Percentiles rank a stretch among this genome's conserved stretches.
Conservation (phyloP, 2,329 filamentous ascomycete genomes). For the Xylaria arbuscula region DNA sequence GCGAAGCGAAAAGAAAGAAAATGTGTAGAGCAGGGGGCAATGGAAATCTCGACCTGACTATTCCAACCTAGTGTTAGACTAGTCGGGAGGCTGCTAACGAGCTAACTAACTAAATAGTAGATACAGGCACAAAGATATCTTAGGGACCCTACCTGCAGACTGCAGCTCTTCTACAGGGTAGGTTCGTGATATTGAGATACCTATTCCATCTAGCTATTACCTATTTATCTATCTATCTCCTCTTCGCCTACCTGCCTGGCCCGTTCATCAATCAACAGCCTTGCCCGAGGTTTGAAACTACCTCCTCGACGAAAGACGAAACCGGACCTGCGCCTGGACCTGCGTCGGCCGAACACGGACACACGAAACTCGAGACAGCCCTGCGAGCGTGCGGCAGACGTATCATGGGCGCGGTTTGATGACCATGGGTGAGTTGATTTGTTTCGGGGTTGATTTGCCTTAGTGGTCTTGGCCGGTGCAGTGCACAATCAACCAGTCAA, state of each 20-base stretch:
- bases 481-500: background rate
- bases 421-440: conserved; percentile 49
- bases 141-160: conserved; percentile 10
- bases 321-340: background rate
- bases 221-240: background rate
- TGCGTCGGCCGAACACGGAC: background rate
- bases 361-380: conserved; percentile 16
- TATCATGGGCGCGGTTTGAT: conserved; percentile 48
- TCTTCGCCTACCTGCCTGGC: background rate
- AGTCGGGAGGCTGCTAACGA: background rate
- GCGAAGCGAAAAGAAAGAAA: conserved; percentile 10
- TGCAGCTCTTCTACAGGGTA: conserved; percentile 6
- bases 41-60: conserved; percentile 26
- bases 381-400: conserved; percentile 17
- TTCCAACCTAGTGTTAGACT: conserved; percentile 15
- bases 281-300: conserved; percentile 1
- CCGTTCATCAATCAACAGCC: conserved; percentile 9
- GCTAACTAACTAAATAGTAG: background rate
- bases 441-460: conserved; percentile 16
- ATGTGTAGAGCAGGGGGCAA: conserved; percentile 9
- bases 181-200: conserved; percentile 18
- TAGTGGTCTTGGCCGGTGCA: background rate
- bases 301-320: background rate
- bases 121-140: background rate
- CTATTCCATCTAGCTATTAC: conserved; percentile 2